These are phyloP conservation scores for Quercus alba DNA, from an alignment of 306 rosid species.

Conservation along the genomic window DNA sequence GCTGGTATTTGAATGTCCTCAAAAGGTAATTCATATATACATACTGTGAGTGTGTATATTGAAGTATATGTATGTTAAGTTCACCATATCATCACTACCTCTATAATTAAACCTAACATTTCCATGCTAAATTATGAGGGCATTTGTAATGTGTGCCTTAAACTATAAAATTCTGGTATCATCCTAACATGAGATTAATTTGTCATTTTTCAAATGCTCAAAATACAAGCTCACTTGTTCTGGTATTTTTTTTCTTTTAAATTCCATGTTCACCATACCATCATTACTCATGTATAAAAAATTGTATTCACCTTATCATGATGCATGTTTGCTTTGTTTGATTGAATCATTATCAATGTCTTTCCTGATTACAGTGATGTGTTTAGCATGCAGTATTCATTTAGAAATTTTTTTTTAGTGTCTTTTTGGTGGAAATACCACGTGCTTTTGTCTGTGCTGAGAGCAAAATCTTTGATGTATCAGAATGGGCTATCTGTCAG, in stretches of 20 bases:
- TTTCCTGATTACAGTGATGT: not conserved
- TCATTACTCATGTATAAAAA: not conserved
- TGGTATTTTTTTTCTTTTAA: not conserved
- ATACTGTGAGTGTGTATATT: not conserved
- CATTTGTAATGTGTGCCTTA: no score
- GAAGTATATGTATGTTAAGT: no score
- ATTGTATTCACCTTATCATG: not conserved
- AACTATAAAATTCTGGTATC: not conserved
- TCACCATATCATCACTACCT: no score
- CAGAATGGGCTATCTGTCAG: slow-evolving; percentile 99
- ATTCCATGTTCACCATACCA: no score
- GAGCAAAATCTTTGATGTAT: slow-evolving; percentile 94
- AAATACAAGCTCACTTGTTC: not conserved
- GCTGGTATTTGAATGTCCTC: slow-evolving; percentile 72
- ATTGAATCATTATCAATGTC: not conserved
- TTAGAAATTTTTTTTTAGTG: slow-evolving; percentile 10
- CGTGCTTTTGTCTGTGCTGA: slow-evolving; percentile 98
- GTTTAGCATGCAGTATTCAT: not conserved
- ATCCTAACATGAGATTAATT: not conserved
- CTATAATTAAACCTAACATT: no score
- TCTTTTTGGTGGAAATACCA: slow-evolving; percentile 64
- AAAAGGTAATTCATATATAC: slow-evolving; percentile 47
- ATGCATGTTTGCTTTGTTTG: not conserved
- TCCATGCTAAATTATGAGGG: no score
- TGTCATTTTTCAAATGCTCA: not conserved